Base-by-base conservation (phyloP, 23 red algal genomes). In the Cyanidium caldarium region DNA sequence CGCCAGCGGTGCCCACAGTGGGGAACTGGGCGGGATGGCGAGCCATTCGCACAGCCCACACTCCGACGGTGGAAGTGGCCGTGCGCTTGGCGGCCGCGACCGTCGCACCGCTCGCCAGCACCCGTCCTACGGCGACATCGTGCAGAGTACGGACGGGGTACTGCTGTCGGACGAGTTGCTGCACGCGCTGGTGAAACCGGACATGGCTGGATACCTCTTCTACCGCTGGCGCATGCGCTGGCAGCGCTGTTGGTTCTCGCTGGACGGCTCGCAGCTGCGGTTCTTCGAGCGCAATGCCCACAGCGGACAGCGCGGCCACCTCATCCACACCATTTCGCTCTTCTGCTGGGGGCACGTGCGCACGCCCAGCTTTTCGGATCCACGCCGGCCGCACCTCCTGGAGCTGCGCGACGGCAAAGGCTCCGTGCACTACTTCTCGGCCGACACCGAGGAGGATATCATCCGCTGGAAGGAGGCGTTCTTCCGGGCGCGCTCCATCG, bases 221-320 rank as follows among this genome's bases (percentile, higher is more conserved):
- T 65, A 69, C 16, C 66, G 69, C 39, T 91, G 78, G 42, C 77
- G 75, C 51, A 20, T 91, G 10, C 80, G 87, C 46, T 94, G 87
- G 87, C 79, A 85, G 45, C 73, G 68, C 12, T 94, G 84, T 65
- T 85, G 81, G 80, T 85, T 86, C 41, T 80, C 81, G 15, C 77
- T 94, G 25, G 65, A 72, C 21, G 76, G 80, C 33, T 94, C 87
- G 2, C 77, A 80, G 67, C 72, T 94, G 15, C 44, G 58, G 26
- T 94, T 82, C 68, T 94, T 85, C 42, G 87, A 94, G 34, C 34
- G 30, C 16, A 42, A 66, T 26, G 46, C 77, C 0, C 42, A 37
- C 2, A 45, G 45, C n/a, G 45, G 36, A 7, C 82, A 71, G 37
- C 87, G 87, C 40, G 87, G 87, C 12, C 73, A 70, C 25, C 44